Evolutionary conservation across 345 rosid genomes (phyloP), one percentile per base, ranked within the genome.

Genomic region (Brassica rapa): DNA sequence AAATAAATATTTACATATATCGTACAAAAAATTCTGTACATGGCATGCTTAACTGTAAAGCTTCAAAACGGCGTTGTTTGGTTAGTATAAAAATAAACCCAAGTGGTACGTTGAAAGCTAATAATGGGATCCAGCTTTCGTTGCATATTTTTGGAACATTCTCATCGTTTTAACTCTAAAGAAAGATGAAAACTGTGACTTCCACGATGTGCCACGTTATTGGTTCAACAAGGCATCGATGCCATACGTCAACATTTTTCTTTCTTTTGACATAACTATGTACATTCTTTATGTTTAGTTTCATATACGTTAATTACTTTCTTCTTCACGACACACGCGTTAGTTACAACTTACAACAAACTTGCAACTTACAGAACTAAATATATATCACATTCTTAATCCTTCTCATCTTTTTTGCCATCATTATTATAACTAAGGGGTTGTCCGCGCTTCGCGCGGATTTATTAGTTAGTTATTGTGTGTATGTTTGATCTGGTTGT

Each of bases 111-210:
- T 51, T 51, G 57, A 62, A 74, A 46, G 53, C 66, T 65, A 71
- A 64, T 63, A 82, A 73, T 83, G 89, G 81, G 66, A 70, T 87
- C 86, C 89, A 87, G 86, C 86, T 87, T 80, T 82, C 63, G 49
- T 51, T 82, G 84, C 76, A 74, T 80, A 70, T 79, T 84, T 73
- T 77, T 32, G 72, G 39, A 77, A 80, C 76, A 71, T 83, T 83
- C 85, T 81, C 89, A 81, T 71, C 76, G 74, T 85, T 85, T 80
- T 70, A 55, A 33, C 75, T 63, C 67, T 46, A 46, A 46, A 63
- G 35, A 27, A 80, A 30, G 63, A 65, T 80, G 46, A 70, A 70
- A 70, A 43, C 59, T 75, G 80, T 78, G 83, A 79, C 72, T 82
- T 82, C 82, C 75, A 77, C 77, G 60, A 51, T 65, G 77, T 60